Percentiles rank a stretch among this genome's conserved stretches.
These are phyloP conservation scores for Daldinia loculata DNA, from an alignment of 495 filamentous ascomycete genomes.

Conservation along the genomic window DNA sequence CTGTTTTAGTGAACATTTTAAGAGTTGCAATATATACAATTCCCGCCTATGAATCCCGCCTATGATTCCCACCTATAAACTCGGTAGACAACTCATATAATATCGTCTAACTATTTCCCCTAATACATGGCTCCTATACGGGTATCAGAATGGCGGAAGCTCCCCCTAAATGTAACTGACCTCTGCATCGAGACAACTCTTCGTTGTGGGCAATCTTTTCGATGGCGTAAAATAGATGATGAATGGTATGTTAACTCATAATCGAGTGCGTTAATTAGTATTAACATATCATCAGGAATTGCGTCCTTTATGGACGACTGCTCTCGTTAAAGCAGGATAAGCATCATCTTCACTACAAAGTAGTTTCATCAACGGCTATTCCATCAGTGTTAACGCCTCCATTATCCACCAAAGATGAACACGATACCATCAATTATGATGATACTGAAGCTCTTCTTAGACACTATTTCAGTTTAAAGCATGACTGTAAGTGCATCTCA, in stretches of 20 bases:
- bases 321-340: constrained; percentile 86
- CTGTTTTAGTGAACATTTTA: background rate
- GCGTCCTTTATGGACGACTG: constrained; percentile 84
- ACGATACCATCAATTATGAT: constrained; percentile 57
- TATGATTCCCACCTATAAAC: background rate
- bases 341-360: constrained; percentile 80
- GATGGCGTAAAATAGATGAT: constrained; percentile 85
- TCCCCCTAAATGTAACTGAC: constrained; percentile 81
- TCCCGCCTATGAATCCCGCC: background rate
- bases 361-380: constrained; percentile 60
- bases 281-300: constrained; percentile 63
- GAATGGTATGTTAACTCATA: constrained; percentile 69
- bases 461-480: constrained; percentile 83
- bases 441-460: constrained; percentile 72
- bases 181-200: constrained; percentile 91
- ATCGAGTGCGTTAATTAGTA: background rate
- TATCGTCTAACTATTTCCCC: background rate
- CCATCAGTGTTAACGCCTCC: constrained; percentile 36
- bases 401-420: constrained; percentile 17
- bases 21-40: background rate
- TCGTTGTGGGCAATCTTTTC: constrained; percentile 90
- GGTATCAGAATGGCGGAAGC: constrained; percentile 76
- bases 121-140: constrained; percentile 42
- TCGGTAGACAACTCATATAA: background rate
- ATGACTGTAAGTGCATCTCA: constrained; percentile 56